These are phyloP conservation scores for Arachis monticola DNA, from an alignment of 331 rosid genomes.

Conservation along the genomic window DNA sequence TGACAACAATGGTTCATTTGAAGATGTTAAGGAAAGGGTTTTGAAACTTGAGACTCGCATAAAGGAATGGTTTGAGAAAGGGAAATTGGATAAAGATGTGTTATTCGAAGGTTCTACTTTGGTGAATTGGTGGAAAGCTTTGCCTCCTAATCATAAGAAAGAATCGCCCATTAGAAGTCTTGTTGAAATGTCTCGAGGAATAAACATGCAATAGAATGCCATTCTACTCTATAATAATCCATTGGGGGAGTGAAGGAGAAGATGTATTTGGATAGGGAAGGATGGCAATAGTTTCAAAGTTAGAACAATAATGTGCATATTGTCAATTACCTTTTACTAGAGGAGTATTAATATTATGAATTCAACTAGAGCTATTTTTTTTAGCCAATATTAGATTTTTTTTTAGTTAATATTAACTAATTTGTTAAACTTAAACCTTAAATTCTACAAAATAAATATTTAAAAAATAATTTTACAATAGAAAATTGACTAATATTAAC, in stretches of 20 bases:
- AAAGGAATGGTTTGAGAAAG: conserved; percentile 33
- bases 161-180: not conserved
- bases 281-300: no score
- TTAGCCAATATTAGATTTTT: no score
- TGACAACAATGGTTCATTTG: not conserved
- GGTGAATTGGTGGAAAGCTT: conserved; percentile 54
- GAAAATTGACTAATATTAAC: no score
- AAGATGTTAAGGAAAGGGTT: conserved; percentile 20
- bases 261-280: no score
- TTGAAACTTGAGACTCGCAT: conserved; percentile 24
- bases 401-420: no score
- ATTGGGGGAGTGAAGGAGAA: not conserved
- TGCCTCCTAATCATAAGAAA: conserved; percentile 33
- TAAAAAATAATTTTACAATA: no score
- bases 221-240: not conserved
- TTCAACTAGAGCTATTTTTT: no score
- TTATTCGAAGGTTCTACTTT: conserved; percentile 52
- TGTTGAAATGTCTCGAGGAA: not conserved
- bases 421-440: no score
- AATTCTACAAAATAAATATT: no score
- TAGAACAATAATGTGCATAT: no score
- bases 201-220: not conserved
- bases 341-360: no score
- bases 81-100: conserved; percentile 39
- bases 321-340: no score